Evolutionary conservation across 2,329 filamentous ascomycete genomes (phyloP).

Genomic region (Metarhizium robertsii): DNA sequence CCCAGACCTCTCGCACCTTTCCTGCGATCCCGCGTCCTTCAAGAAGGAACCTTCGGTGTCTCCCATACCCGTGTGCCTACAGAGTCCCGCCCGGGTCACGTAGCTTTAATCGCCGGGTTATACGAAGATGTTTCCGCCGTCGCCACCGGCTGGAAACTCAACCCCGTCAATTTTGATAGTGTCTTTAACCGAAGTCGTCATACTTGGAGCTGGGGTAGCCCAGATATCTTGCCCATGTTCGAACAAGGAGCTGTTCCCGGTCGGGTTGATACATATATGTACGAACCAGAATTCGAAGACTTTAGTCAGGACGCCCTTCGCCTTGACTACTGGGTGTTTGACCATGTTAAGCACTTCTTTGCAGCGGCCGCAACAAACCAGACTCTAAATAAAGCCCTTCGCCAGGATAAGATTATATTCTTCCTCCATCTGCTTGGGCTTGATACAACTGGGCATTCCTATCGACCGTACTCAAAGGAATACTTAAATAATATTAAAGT

Average conservation of each 20-base stretch:
- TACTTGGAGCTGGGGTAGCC: constrained; percentile 98
- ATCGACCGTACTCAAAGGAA: constrained; percentile 87
- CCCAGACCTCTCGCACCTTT: constrained; percentile 83
- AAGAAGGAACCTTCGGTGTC: constrained; percentile 90
- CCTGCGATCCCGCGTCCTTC: constrained; percentile 77
- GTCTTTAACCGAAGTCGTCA: constrained; percentile 95
- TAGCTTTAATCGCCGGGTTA: constrained; percentile 89
- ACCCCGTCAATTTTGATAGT: constrained; percentile 96
- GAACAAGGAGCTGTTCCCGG: constrained; percentile 83
- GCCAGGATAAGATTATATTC: constrained; percentile 83
- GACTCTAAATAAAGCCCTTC: constrained; percentile 61
- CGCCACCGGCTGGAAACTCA: constrained; percentile 95
- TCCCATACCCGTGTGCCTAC: constrained; percentile 96
- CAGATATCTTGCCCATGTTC: constrained; percentile 97
- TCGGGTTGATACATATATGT: constrained; percentile 77
- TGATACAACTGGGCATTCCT: constrained; percentile 80
- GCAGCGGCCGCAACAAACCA: constrained; percentile 67
- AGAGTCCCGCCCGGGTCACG: constrained; percentile 91
- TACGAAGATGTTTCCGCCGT: constrained; percentile 98
- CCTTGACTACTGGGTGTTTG: constrained; percentile 92
- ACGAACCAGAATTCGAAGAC: constrained; percentile 79
- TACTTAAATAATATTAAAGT: constrained; percentile 92
- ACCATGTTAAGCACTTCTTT: constrained; percentile 83
- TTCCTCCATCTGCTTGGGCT: constrained; percentile 89
- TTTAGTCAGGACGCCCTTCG: constrained; percentile 74